phyloP scores from a whole-genome alignment of 2,329 filamentous ascomycete genomes.

The Lithohypha guttulata region DNA sequence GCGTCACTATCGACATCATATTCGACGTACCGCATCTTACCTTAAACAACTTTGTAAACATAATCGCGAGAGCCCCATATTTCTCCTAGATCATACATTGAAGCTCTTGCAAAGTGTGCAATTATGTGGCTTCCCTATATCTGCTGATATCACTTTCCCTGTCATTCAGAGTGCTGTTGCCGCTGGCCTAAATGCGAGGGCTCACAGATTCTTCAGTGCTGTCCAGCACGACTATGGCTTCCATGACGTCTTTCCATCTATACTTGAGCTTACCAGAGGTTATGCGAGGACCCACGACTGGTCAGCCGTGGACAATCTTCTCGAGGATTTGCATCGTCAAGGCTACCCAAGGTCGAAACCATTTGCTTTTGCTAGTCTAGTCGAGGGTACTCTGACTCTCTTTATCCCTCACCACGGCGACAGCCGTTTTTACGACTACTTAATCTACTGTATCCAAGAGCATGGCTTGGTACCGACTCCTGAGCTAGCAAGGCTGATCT shows the following conservation, averaged over 20 bases:
- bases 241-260: not conserved
- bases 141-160: not conserved
- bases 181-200: not conserved
- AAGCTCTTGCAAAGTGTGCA: not conserved
- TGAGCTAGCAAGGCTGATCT: constrained; percentile 2
- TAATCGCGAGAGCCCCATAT: too few relatives aligned
- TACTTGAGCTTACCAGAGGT: constrained; percentile 1
- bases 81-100: too few relatives aligned
- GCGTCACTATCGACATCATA: too few relatives aligned
- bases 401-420: not conserved
- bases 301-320: not conserved
- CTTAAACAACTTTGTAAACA: too few relatives aligned
- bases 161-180: not conserved
- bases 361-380: not conserved
- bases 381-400: not conserved
- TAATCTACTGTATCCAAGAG: constrained; percentile 4
- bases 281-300: constrained; percentile 1
- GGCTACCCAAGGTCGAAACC: constrained; percentile 1
- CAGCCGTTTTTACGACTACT: constrained; percentile 1
- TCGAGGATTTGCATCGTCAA: not conserved
- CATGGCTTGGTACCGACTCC: not conserved
- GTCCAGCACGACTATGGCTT: not conserved
- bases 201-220: not conserved
- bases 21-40: too few relatives aligned
- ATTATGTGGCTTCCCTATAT: not conserved